Evolutionary conservation across 1,284 basidiomycete genomes (phyloP).

Genomic region (Cerioporus squamosus): DNA sequence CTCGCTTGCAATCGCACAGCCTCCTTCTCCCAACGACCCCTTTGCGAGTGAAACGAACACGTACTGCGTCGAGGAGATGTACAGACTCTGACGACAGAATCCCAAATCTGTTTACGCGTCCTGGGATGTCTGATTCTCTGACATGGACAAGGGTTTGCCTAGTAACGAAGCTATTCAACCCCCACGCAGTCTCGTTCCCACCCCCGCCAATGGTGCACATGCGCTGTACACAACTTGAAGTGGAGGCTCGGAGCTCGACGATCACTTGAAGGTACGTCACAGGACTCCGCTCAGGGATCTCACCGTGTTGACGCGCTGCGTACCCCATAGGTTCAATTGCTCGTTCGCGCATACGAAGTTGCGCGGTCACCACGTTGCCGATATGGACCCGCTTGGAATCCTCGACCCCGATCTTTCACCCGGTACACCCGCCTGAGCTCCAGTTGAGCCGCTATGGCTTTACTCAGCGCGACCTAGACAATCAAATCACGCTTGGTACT

Average conservation of each 20-base stretch:
- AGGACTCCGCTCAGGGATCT: slow-evolving; percentile 4
- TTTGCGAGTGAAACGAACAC: slow-evolving; percentile 93
- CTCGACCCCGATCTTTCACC: slow-evolving; percentile 85
- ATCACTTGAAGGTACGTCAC: slow-evolving; percentile 86
- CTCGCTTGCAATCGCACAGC: slow-evolving; percentile 48
- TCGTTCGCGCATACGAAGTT: slow-evolving; percentile 99
- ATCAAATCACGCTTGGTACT: slow-evolving; percentile 93
- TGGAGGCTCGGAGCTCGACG: slow-evolving; percentile 81
- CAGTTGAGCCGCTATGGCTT: slow-evolving; percentile 95
- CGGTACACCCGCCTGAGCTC: slow-evolving; percentile 82
- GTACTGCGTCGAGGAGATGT: slow-evolving; percentile 98
- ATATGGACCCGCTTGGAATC: slow-evolving; percentile 95
- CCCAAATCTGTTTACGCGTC: slow-evolving; percentile 92
- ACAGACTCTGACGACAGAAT: slow-evolving; percentile 89
- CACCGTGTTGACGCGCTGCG: not conserved
- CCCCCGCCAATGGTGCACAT: slow-evolving; percentile 83
- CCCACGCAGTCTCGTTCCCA: slow-evolving; percentile 74
- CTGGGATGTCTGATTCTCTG: slow-evolving; percentile 95
- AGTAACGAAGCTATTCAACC: slow-evolving; percentile 87
- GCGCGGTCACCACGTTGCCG: slow-evolving; percentile 95
- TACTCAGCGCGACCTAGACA: slow-evolving; percentile 91
- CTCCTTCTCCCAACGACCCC: slow-evolving; percentile 73
- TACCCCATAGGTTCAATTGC: slow-evolving; percentile 80
- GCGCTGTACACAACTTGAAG: slow-evolving; percentile 75
- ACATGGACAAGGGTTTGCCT: slow-evolving; percentile 88